Percentiles rank a stretch among this genome's conserved stretches.
Conservation (phyloP, 1,284 basidiomycete species). For the Malassezia sp. region DNA sequence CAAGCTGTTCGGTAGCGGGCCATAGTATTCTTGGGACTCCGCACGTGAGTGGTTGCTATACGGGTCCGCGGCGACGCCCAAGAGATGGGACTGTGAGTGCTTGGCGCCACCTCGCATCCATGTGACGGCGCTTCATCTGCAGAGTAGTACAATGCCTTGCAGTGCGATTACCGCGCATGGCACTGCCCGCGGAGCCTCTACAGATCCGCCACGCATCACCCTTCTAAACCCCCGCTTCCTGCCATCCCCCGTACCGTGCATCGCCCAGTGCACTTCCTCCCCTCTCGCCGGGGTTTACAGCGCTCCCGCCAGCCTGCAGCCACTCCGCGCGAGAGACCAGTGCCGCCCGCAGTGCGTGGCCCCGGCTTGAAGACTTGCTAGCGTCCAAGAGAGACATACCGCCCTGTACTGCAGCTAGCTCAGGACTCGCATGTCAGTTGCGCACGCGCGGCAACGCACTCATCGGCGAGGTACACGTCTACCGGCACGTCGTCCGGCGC, state of each 20-base stretch:
- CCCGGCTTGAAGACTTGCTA: background rate
- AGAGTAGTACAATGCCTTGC: too few species aligned
- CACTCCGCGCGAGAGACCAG: slow-evolving; percentile 4
- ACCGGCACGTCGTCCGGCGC: slow-evolving; percentile 24
- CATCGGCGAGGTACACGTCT: slow-evolving; percentile 7
- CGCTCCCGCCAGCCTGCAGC: slow-evolving; percentile 7
- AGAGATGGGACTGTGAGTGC: too few species aligned
- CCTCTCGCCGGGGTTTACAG: slow-evolving; percentile 4
- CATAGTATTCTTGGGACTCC: background rate
- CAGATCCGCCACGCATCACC: too few species aligned
- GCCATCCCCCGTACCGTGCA: slow-evolving; percentile 12
- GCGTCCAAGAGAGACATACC: slow-evolving; percentile 6
- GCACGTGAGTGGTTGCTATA: too few species aligned
- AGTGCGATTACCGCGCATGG: too few species aligned
- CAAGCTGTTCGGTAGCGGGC: background rate
- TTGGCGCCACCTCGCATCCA: too few species aligned
- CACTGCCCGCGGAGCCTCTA: too few species aligned
- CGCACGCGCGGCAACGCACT: slow-evolving; percentile 5
- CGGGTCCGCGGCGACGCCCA: too few species aligned
- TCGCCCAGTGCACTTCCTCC: slow-evolving; percentile 11
- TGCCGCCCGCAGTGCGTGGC: background rate
- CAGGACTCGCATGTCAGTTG: too few species aligned
- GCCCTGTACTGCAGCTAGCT: too few species aligned
- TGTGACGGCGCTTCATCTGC: too few species aligned
- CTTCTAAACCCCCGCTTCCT: background rate